phyloP scores from a whole-genome alignment of 192 early-diverging fungal genomes.

The Podila minutissima region DNA sequence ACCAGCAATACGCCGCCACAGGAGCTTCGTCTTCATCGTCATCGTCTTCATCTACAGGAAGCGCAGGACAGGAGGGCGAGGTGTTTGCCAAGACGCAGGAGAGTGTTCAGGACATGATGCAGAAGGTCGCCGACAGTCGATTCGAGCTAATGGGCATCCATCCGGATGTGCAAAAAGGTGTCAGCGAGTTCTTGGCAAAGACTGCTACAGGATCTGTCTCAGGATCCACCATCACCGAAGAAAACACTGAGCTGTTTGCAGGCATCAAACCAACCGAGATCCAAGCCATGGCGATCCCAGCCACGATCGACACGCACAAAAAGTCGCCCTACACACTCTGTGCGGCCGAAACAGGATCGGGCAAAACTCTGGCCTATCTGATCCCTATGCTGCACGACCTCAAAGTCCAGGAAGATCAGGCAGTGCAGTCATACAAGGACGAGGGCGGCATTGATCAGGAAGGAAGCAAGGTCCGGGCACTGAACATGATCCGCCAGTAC shows the following conservation, averaged over 20 bases:
- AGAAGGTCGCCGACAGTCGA: slow-evolving; percentile 26
- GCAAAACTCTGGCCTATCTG: slow-evolving; percentile 93
- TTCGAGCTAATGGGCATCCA: slow-evolving; percentile 76
- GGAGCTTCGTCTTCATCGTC: not conserved
- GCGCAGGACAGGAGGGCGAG: not conserved
- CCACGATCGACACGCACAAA: slow-evolving; percentile 57
- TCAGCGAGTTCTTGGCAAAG: slow-evolving; percentile 31
- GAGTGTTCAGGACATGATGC: slow-evolving; percentile 29
- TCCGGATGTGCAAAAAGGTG: slow-evolving; percentile 61
- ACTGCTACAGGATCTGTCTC: not conserved
- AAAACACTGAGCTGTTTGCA: slow-evolving; percentile 32
- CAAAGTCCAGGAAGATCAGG: slow-evolving; percentile 70
- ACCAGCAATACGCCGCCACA: slow-evolving; percentile 17
- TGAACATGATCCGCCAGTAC: slow-evolving; percentile 65
- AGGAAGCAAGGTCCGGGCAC: slow-evolving; percentile 17
- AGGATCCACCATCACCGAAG: slow-evolving; percentile 1
- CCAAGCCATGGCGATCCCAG: slow-evolving; percentile 85
- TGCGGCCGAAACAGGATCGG: slow-evolving; percentile 92
- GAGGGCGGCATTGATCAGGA: slow-evolving; percentile 30
- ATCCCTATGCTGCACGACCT: slow-evolving; percentile 80
- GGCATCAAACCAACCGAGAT: slow-evolving; percentile 78
- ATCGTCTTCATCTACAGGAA: not conserved
- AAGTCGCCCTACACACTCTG: slow-evolving; percentile 66
- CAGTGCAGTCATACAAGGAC: slow-evolving; percentile 18
- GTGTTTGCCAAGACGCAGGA: slow-evolving; percentile 39